Evolutionary conservation across 805 yeast genomes (phyloP), one percentile per base, ranked within the genome.

Genomic region (Suhomyces xylopsoci): DNA sequence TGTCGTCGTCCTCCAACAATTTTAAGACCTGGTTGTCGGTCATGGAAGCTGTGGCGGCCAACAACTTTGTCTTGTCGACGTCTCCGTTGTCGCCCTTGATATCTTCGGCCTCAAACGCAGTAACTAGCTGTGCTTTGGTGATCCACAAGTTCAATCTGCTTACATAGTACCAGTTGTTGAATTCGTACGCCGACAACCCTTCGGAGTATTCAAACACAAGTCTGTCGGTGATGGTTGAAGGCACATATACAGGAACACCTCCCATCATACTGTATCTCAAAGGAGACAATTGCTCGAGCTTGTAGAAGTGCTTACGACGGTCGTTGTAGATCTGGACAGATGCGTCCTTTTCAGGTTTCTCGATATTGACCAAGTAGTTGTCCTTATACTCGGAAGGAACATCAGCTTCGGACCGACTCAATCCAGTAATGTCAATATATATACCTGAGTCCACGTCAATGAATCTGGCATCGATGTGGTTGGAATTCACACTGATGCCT

Each of bases 381-480:
- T 28, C 40, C 32, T 47, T 45, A 50, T 58, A 58, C 28, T 55
- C 59, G 3, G 7, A 30, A 1, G 73, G 73, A 19, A 65, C 54
- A n/a, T 50, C 48, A 7, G 68, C 62, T 28, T 62, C 58, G 10
- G 71, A 59, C 4, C 69, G 51, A 5, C 77, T 70, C 44, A 73
- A 59, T 0, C 67, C 78, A 4, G 78, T 73, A 32, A 66, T 75
- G 52, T 73, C 77, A 40, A 73, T 67, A 51, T 71, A 73, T 30
- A 67, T 57, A 1, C 78, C 78, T 8, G 81, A 72, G 44, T 71
- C 73, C 5, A 77, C 66, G 56, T 81, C 84, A 30, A 80, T 74
- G 52, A 79, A 77, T 28, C 84, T 63, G 1, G 83, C 84, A 62
- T 81, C 84, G 48, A 80, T 79, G 42, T 75, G 75, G 58, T 81